Evolutionary conservation across 2,329 filamentous ascomycete species (phyloP).

Genomic region (Aspergillus fijiensis): DNA sequence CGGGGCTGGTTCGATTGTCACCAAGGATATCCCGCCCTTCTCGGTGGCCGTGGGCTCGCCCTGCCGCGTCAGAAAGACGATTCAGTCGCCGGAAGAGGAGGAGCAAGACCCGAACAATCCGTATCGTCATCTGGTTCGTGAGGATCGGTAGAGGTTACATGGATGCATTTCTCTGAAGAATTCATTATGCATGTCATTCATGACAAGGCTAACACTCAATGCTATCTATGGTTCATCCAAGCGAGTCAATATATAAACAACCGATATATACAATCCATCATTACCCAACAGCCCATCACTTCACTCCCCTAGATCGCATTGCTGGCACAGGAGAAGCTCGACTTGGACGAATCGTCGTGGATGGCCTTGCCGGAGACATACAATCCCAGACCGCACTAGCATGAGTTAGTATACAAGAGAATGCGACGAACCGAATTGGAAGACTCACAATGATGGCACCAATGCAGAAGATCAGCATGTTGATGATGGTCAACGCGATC

Average conservation of each 20-base stretch:
- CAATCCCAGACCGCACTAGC: constrained; percentile 36
- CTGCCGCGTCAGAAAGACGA: constrained; percentile 20
- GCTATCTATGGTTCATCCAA: background rate
- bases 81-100: constrained; percentile 23
- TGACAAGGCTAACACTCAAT: background rate
- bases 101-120: constrained; percentile 22
- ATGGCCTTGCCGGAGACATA: constrained; percentile 41
- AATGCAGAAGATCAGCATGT: constrained; percentile 42
- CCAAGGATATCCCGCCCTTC: too few species aligned
- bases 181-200: background rate
- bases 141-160: too few species aligned
- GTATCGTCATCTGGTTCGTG: constrained; percentile 7
- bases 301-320: constrained; percentile 21
- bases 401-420: background rate
- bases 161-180: too few species aligned
- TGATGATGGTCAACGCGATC: constrained; percentile 46
- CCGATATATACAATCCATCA: background rate
- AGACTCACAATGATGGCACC: constrained; percentile 29
- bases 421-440: background rate
- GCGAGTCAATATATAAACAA: background rate
- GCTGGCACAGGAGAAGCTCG: constrained; percentile 42
- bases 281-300: background rate
- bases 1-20: too few species aligned
- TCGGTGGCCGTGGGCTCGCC: too few species aligned
- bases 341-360: constrained; percentile 31